Evolutionary conservation across 2,329 filamentous ascomycete genomes (phyloP).

Genomic region (Eutypella sp.): DNA sequence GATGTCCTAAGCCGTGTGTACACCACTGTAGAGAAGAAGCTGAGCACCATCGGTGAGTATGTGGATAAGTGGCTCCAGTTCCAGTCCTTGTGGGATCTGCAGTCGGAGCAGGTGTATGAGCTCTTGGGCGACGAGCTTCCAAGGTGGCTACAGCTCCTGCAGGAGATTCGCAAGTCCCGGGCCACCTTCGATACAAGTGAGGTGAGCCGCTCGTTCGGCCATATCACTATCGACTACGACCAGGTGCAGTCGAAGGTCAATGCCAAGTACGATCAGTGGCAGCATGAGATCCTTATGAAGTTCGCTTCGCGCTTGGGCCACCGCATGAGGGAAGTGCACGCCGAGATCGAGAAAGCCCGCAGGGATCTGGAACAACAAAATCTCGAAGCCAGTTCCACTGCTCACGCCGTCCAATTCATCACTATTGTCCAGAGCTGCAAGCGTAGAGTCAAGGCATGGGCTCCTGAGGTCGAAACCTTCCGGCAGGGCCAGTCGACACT

Average conservation of each 20-base stretch:
- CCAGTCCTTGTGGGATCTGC: constrained; percentile 96
- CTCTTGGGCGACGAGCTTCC: constrained; percentile 85
- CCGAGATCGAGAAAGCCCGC: constrained; percentile 85
- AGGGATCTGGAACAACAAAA: constrained; percentile 88
- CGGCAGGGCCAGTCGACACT: constrained; percentile 92
- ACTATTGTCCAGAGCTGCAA: constrained; percentile 96
- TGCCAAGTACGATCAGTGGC: constrained; percentile 99
- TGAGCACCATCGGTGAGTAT: constrained; percentile 74
- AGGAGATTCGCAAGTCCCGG: constrained; percentile 92
- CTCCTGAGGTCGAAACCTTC: constrained; percentile 93
- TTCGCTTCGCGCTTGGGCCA: constrained; percentile 85
- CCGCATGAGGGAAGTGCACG: constrained; percentile 87
- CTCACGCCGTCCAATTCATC: constrained; percentile 96
- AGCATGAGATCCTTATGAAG: constrained; percentile 91
- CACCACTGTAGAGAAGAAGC: constrained; percentile 73
- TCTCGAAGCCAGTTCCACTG: constrained; percentile 89
- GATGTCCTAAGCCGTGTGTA: constrained; percentile 77
- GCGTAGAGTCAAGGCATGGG: constrained; percentile 89
- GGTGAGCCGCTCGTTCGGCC: constrained; percentile 86
- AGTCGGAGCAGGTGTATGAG: constrained; percentile 92
- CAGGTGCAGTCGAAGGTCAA: constrained; percentile 99
- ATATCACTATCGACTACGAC: constrained; percentile 94
- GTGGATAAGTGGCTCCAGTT: constrained; percentile 99
- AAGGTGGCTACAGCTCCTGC: constrained; percentile 90
- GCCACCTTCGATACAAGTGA: constrained; percentile 97